phyloP scores from a whole-genome alignment of 129 eudicot species.

The Flaveria ramosissima region DNA sequence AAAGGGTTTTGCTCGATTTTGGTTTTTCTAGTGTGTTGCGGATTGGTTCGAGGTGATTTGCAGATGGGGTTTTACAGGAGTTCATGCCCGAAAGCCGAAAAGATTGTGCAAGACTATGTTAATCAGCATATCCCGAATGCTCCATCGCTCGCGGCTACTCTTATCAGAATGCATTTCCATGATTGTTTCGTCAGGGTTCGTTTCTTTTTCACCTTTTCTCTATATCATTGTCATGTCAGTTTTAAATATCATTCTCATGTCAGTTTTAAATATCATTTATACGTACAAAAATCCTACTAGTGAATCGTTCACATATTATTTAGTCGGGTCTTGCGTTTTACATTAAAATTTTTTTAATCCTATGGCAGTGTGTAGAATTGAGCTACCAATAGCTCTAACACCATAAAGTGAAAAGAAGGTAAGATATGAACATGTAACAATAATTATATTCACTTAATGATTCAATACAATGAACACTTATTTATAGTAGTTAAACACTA shows the following conservation, averaged over 20 bases:
- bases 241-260: not conserved
- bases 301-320: no score
- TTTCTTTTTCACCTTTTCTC: not conserved
- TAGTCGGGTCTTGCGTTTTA: no score
- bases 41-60: constrained; percentile 43
- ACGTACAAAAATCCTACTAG: no score
- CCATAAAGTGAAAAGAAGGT: no score
- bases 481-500: no score
- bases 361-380: no score
- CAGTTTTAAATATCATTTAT: not conserved
- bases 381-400: no score
- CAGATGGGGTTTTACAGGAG: constrained; percentile 45
- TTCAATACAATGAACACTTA: no score
- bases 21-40: constrained; percentile 35
- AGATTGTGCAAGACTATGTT: constrained; percentile 61
- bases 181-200: constrained; percentile 87
- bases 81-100: constrained; percentile 72
- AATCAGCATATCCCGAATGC: constrained; percentile 70
- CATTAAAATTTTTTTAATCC: not conserved
- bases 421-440: no score
- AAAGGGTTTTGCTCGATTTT: constrained; percentile 33
- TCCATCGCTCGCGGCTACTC: constrained; percentile 69
- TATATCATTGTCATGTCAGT: not conserved
- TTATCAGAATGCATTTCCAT: constrained; percentile 75
- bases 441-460: no score